Conservation (phyloP, 306 rosid species). For the Vicia faba region DNA sequence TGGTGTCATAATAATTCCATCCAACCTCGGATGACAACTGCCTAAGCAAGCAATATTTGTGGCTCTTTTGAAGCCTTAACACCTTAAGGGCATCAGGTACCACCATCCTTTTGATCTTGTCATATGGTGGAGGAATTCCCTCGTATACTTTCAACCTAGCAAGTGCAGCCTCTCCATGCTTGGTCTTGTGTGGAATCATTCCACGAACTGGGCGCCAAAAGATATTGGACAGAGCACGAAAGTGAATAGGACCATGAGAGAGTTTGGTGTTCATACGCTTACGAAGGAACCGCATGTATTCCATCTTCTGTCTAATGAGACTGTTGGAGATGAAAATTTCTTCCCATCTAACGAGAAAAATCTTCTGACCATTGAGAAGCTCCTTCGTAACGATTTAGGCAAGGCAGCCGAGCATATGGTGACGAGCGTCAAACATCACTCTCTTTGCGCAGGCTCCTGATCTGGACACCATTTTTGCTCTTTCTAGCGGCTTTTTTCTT, state of each 20-base stretch:
- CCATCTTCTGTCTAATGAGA: background rate
- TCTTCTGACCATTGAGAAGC: slow-evolving; percentile 3
- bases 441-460: background rate
- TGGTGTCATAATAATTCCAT: slow-evolving; percentile 4
- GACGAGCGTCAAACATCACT: background rate
- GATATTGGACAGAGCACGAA: background rate
- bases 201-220: slow-evolving; percentile 20
- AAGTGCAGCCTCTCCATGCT: slow-evolving; percentile 12
- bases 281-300: background rate
- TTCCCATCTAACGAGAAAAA: background rate
- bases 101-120: slow-evolving; percentile 12
- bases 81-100: slow-evolving; percentile 13
- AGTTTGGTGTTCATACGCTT: slow-evolving; percentile 7
- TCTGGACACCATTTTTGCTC: background rate
- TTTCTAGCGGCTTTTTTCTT: background rate
- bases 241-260: slow-evolving; percentile 12
- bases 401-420: slow-evolving; percentile 6
- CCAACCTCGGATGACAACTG: slow-evolving; percentile 8
- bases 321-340: background rate
- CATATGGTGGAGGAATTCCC: slow-evolving; percentile 14
- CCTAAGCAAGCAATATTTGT: background rate
- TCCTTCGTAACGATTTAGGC: background rate
- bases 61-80: slow-evolving; percentile 14
- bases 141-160: background rate
- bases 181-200: slow-evolving; percentile 8